Evolutionary conservation across 129 eudicot genomes (phyloP).

Genomic region (Flaveria ramosissima): DNA sequence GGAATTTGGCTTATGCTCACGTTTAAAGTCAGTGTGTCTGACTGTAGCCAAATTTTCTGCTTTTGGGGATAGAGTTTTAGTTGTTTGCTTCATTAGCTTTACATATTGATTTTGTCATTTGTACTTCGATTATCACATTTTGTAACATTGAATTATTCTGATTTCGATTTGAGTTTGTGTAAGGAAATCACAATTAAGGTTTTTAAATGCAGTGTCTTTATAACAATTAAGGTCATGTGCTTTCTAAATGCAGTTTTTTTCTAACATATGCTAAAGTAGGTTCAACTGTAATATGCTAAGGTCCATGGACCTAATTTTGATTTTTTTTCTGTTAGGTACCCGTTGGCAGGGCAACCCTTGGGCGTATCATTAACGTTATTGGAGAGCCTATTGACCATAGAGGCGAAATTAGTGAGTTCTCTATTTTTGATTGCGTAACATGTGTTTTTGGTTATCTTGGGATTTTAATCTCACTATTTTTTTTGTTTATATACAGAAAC

Average conservation of each 20-base stretch:
- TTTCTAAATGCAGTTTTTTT: neutral
- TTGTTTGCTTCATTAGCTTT: neutral
- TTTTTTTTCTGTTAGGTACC: constrained; percentile 57
- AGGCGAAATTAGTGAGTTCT: constrained; percentile 73
- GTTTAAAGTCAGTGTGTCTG: neutral
- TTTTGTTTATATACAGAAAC: constrained; percentile 49
- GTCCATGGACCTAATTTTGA: constrained; percentile 8
- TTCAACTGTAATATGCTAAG: neutral
- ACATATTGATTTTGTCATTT: neutral
- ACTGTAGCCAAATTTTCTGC: neutral
- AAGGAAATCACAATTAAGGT: neutral
- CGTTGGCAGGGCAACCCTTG: constrained; percentile 96
- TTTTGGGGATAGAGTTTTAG: neutral
- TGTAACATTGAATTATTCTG: no score
- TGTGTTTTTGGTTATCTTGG: neutral
- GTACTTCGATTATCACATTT: neutral
- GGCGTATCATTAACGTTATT: constrained; percentile 95
- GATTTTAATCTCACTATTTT: neutral
- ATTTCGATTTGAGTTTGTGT: neutral
- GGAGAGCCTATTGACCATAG: constrained; percentile 94
- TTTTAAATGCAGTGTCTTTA: no score
- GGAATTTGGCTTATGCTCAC: neutral
- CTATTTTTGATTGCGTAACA: neutral
- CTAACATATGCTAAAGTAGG: neutral
- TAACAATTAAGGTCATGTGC: neutral